Base-by-base conservation (phyloP, 1,284 basidiomycete species). In the Pterula multifida region DNA sequence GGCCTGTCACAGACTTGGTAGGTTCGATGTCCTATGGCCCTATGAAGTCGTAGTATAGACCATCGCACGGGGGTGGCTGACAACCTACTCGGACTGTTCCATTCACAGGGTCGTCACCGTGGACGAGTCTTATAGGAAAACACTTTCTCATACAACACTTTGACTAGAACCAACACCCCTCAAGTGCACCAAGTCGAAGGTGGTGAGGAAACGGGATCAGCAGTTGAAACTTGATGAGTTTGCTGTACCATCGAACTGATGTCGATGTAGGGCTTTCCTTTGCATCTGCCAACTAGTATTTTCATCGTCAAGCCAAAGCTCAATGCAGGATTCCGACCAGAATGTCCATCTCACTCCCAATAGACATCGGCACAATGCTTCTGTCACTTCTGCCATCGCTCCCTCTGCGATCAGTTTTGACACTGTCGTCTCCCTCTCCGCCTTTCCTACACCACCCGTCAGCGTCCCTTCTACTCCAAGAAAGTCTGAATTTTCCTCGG, bases 371-470 rank as follows among this genome's bases (percentile, higher is more conserved):
- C 60, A 67, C 45, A 58, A 61, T 25, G 58, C 60, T 21, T 78
- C 75, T 42, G 55, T 39, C 52, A 61, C 69, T 4, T 79, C 78
- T 26, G 73, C 68, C 24, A 58, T 78, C 42, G 75, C 77, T 48
- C 72, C 76, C 47, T 77, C 75, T 50, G 72, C 73, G 19, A 71
- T 79, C 45, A 76, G 73, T 58, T 69, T 70, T 55, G 61, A 58
- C 15, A 60, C 57, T 50, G 69, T 67, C 47, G 67, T 62, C 26
- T 62, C 63, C 11, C 51, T 68, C 13, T 75, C 65, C 55, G 68
- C 61, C 55, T 70, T 78, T 62, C 67, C 76, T 51, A 55, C 57
- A 46, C 68, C 68, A 22, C 69, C 69, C 24, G 22, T 53, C 21
- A 62, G 57, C 19, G 50, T 68, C 3, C 68, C 67, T 19, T 55